These are phyloP conservation scores for Pseudoneurospora amorphoporcata DNA, from an alignment of 495 filamentous ascomycete species.

Conservation along the genomic window DNA sequence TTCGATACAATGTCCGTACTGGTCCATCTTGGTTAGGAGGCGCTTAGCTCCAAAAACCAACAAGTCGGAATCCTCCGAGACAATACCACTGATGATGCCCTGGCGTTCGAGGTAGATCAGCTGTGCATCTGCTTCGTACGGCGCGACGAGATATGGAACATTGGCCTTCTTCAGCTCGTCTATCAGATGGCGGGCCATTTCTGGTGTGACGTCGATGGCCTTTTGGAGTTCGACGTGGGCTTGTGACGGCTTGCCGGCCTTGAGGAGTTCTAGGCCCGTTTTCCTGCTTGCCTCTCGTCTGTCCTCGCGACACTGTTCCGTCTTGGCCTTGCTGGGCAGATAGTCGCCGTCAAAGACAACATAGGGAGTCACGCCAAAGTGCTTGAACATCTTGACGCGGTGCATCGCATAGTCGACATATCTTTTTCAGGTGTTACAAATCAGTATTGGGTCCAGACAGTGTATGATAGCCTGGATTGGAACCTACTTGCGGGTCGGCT, in stretches of 20 bases:
- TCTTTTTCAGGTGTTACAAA: slow-evolving; percentile 29
- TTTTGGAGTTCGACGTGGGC: slow-evolving; percentile 88
- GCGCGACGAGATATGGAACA: slow-evolving; percentile 85
- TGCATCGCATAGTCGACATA: slow-evolving; percentile 88
- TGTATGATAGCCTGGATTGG: background rate
- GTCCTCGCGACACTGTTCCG: slow-evolving; percentile 61
- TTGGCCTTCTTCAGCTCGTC: slow-evolving; percentile 74
- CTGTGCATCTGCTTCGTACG: slow-evolving; percentile 96
- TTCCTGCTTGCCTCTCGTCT: slow-evolving; percentile 64
- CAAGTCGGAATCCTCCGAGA: slow-evolving; percentile 95
- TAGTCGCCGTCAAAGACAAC: slow-evolving; percentile 94
- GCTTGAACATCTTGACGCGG: slow-evolving; percentile 82
- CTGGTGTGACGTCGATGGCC: slow-evolving; percentile 88
- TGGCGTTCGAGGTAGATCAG: slow-evolving; percentile 84
- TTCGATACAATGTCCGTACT: slow-evolving; percentile 86
- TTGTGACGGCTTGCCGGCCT: slow-evolving; percentile 66
- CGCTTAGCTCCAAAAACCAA: slow-evolving; percentile 89
- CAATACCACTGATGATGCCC: slow-evolving; percentile 71
- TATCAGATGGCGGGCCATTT: slow-evolving; percentile 88
- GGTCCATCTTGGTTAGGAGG: slow-evolving; percentile 86
- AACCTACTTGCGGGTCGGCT: slow-evolving; percentile 74
- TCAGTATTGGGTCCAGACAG: slow-evolving; percentile 7
- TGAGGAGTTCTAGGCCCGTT: slow-evolving; percentile 66
- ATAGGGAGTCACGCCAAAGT: slow-evolving; percentile 87
- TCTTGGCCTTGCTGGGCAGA: slow-evolving; percentile 90